A percentile compares a stretch with the other conserved stretches of the same genome.
These are phyloP conservation scores for Phytophthora fragariaefolia DNA, from an alignment of 352 stramenopile species.

Conservation along the genomic window DNA sequence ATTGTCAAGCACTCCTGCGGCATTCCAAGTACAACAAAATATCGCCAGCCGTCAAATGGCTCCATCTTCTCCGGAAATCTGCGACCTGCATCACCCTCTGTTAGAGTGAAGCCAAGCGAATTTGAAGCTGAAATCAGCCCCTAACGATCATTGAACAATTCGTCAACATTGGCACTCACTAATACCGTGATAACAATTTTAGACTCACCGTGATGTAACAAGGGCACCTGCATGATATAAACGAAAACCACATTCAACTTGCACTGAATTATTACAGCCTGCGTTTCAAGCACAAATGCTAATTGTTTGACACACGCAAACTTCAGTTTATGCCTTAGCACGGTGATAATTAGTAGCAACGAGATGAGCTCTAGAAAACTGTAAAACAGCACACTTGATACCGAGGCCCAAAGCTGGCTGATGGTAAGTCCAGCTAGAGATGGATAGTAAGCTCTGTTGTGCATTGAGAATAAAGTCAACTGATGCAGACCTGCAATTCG, in stretches of 20 bases:
- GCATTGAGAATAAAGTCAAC: not conserved
- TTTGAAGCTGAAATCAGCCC: not conserved
- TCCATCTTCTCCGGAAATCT: too few relatives aligned
- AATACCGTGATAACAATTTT: too few relatives aligned
- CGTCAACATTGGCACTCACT: too few relatives aligned
- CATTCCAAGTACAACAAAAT: too few relatives aligned
- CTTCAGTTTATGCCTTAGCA: not conserved
- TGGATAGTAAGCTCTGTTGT: not conserved
- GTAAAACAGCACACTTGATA: not conserved
- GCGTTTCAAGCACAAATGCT: not conserved
- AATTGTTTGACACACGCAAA: not conserved
- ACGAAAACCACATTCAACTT: not conserved
- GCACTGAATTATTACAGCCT: not conserved
- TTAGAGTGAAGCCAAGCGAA: not conserved
- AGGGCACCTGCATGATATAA: not conserved
- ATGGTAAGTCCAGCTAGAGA: not conserved
- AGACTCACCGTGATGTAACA: not conserved
- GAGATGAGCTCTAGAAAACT: not conserved
- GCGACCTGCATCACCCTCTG: not conserved
- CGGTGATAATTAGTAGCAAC: not conserved
- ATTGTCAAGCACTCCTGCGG: too few relatives aligned
- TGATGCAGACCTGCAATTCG: not conserved
- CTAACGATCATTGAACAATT: not conserved
- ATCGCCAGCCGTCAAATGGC: too few relatives aligned
- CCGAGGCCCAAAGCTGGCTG: not conserved